These are phyloP conservation scores for Uncinocarpus reesii DNA, from an alignment of 2,329 filamentous ascomycete species.

Conservation along the genomic window DNA sequence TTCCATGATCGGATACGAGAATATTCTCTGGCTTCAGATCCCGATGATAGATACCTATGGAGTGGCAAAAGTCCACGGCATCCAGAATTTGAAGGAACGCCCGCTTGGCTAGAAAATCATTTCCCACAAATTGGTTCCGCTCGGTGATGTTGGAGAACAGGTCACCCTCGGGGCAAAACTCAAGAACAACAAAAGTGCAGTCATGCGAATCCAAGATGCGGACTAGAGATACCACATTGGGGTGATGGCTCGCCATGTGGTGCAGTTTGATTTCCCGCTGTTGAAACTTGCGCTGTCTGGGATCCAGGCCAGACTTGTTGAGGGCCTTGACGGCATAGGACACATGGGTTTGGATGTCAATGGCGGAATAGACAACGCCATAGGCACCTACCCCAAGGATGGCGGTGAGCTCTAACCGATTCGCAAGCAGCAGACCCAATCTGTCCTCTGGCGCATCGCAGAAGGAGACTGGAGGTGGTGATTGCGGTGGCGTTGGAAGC, in stretches of 20 bases:
- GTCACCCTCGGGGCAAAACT: constrained; percentile 95
- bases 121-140: constrained; percentile 81
- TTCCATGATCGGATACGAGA: constrained; percentile 75
- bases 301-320: constrained; percentile 85
- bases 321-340: constrained; percentile 94
- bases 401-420: constrained; percentile 68
- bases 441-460: constrained; percentile 68
- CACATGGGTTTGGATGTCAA: constrained; percentile 68
- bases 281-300: constrained; percentile 79
- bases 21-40: constrained; percentile 99
- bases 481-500: constrained; percentile 39
- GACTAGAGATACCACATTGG: constrained; percentile 84
- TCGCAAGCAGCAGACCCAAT: constrained; percentile 71
- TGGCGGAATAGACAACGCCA: constrained; percentile 85
- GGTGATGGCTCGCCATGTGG: constrained; percentile 76
- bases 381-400: constrained; percentile 92
- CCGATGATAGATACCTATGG: constrained; percentile 86
- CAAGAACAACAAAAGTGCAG: constrained; percentile 91
- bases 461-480: constrained; percentile 34
- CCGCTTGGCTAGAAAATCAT: constrained; percentile 75
- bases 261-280: constrained; percentile 87
- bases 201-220: constrained; percentile 87
- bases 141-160: constrained; percentile 97
- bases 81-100: constrained; percentile 93
- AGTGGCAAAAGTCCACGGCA: constrained; percentile 92